Base-by-base conservation (phyloP, 345 rosid species). In the Melaleuca quinquenervia region DNA sequence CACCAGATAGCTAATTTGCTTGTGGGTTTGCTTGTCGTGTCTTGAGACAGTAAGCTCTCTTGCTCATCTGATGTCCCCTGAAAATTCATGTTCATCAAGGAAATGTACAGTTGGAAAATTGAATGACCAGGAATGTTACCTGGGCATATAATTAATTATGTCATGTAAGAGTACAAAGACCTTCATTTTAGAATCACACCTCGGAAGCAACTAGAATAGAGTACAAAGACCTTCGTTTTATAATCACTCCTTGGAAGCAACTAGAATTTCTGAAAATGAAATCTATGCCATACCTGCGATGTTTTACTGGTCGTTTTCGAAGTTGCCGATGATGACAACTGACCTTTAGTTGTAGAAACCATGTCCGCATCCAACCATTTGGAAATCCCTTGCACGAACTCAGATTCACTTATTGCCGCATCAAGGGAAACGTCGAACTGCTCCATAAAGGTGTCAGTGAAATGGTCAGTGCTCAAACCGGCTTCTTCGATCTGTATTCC, bases 401-500 rank as follows among this genome's bases (percentile, higher is more conserved):
- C 91, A 1, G 52, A 27, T 86, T 90, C 90, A n/a, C 27, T 86
- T 51, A 93, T 90, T 16, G 48, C 51, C 26, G 85, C 50, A 83
- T 87, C 90, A 1, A 50, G 89, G 26, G 92, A 85, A 51, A 83
- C 27, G 27, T 90, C 92, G 53, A 93, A 93, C 82, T 87, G 84
- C 36, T 87, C 64, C 92, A 90, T 83, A 83, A 91, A 36, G 20
- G 88, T 87, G 44, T 83, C 41, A 2, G 80, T 84, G 74, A 83
- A 87, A 41, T 89, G 89, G 26, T 90, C 86, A 7, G 84, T 83
- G 51, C 74, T 64, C 74, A 91, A 48, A 32, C 89, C 88, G 29
- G 64, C 88, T 56, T 85, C 90, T 85, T 89, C 87, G 22, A 91
- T 86, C 80, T 91, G 90, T 75, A 89, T 84, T 82, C 93, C 93